These are phyloP conservation scores for Stereocaulon alpinum DNA, from an alignment of 495 filamentous ascomycete species.

Conservation along the genomic window DNA sequence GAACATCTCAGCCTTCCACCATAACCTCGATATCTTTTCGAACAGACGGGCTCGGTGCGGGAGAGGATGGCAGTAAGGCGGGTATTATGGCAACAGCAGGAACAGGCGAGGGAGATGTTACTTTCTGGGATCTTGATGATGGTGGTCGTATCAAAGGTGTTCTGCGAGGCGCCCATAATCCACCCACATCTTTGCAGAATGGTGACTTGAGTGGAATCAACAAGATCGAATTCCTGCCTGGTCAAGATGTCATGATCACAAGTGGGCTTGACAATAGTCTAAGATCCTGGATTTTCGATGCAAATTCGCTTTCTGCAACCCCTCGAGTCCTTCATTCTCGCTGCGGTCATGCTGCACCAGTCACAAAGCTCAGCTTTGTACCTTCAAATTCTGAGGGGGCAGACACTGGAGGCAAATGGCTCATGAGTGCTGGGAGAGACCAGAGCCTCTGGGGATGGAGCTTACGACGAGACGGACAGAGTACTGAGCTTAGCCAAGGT, in stretches of 20 bases:
- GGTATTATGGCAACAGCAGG: conserved; percentile 83
- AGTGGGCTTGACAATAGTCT: conserved; percentile 88
- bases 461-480: conserved; percentile 87
- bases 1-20: conserved; percentile 38
- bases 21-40: conserved; percentile 84
- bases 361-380: conserved; percentile 70
- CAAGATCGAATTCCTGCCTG: conserved; percentile 80
- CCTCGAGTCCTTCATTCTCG: conserved; percentile 76
- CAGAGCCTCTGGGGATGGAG: conserved; percentile 92
- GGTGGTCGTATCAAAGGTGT: conserved; percentile 74
- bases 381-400: conserved; percentile 78
- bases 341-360: conserved; percentile 76
- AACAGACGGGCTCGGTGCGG: conserved; percentile 81
- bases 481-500: conserved; percentile 85
- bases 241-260: conserved; percentile 81
- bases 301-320: conserved; percentile 70
- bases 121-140: conserved; percentile 89
- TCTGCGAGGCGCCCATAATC: conserved; percentile 74
- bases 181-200: conserved; percentile 45
- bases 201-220: conserved; percentile 54
- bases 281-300: conserved; percentile 91
- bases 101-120: conserved; percentile 66
- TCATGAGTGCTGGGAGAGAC: conserved; percentile 79
- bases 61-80: conserved; percentile 66
- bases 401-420: conserved; percentile 86